Conservation (phyloP, 352 stramenopile species). For the Globisporangium rhizosaccharum region DNA sequence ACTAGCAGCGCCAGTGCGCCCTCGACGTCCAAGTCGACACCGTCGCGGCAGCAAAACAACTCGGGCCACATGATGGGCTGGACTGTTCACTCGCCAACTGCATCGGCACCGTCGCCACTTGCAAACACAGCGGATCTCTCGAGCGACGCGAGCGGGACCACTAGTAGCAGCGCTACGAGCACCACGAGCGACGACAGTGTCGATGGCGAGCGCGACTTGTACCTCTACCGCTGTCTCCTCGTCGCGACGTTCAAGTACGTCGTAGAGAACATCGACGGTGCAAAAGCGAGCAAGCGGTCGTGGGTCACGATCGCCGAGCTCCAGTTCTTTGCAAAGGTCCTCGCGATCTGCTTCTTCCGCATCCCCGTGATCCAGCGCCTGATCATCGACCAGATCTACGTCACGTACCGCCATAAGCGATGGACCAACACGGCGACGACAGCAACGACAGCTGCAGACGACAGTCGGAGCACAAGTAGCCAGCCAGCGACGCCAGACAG, state of each 20-base stretch:
- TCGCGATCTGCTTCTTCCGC: constrained; percentile 71
- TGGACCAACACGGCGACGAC: constrained; percentile 31
- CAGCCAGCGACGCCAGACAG: constrained; percentile 2
- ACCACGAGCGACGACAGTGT: constrained; percentile 21
- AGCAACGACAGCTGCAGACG: not conserved
- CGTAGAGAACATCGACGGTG: constrained; percentile 50
- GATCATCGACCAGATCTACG: constrained; percentile 51
- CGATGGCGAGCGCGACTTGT: constrained; percentile 49
- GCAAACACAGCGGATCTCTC: too few species aligned
- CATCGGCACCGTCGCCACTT: constrained; percentile 3
- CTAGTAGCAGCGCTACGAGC: constrained; percentile 11
- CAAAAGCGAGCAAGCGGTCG: constrained; percentile 28
- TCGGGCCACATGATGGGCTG: constrained; percentile 16
- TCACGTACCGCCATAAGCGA: constrained; percentile 39
- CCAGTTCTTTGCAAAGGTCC: constrained; percentile 57
- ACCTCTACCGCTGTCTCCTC: constrained; percentile 58
- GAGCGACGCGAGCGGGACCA: constrained; percentile 5
- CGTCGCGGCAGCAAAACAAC: constrained; percentile 6
- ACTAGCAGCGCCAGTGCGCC: constrained; percentile 5
- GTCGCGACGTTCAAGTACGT: constrained; percentile 79
- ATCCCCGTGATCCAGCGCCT: constrained; percentile 45
- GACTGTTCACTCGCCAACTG: constrained; percentile 25
- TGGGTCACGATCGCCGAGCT: constrained; percentile 55
- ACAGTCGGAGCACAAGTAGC: not conserved
- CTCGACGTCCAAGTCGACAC: not conserved